A percentile compares a stretch with the other conserved stretches of the same genome.
These are phyloP conservation scores for Lachnellula arida DNA, from an alignment of 2,329 filamentous ascomycete species.

Conservation along the genomic window DNA sequence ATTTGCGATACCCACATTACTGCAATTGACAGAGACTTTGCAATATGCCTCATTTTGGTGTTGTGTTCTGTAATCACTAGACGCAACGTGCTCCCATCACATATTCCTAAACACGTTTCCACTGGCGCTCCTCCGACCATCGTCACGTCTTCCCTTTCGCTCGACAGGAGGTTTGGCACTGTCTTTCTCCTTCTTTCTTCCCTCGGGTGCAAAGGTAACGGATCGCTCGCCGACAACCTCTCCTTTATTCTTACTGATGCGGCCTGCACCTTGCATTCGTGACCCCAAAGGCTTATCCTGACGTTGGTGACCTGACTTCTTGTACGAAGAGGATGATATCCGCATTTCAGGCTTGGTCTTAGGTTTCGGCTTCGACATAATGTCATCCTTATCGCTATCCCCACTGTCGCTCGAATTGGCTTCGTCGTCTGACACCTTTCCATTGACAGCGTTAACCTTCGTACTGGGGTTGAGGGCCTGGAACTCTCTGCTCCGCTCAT, in stretches of 20 bases:
- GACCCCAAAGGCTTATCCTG: constrained; percentile 53
- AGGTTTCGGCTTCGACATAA: constrained; percentile 27
- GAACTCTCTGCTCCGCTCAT: constrained; percentile 86
- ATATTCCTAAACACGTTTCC: constrained; percentile 69
- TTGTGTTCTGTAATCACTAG: not conserved
- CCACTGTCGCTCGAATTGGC: constrained; percentile 40
- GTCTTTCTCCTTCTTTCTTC: constrained; percentile 46
- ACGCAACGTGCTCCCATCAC: constrained; percentile 33
- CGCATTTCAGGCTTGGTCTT: constrained; percentile 48
- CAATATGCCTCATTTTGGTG: not conserved
- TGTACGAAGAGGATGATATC: constrained; percentile 64
- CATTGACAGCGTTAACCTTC: constrained; percentile 33
- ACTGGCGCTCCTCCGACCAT: constrained; percentile 64
- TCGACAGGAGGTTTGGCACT: constrained; percentile 14
- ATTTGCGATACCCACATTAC: not conserved
- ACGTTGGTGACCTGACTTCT: constrained; percentile 49
- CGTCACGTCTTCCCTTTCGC: constrained; percentile 29
- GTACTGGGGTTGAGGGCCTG: constrained; percentile 85
- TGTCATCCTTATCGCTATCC: constrained; percentile 42
- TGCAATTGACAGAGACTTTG: not conserved
- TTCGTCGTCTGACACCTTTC: constrained; percentile 35
- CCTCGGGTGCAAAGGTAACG: constrained; percentile 67
- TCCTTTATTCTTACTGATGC: constrained; percentile 41
- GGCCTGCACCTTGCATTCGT: constrained; percentile 47
- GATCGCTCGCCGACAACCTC: constrained; percentile 59